Percentiles rank a stretch among this genome's conserved stretches.
Conservation (phyloP, 2,329 filamentous ascomycete species). For the Phyllosticta ampelicida region DNA sequence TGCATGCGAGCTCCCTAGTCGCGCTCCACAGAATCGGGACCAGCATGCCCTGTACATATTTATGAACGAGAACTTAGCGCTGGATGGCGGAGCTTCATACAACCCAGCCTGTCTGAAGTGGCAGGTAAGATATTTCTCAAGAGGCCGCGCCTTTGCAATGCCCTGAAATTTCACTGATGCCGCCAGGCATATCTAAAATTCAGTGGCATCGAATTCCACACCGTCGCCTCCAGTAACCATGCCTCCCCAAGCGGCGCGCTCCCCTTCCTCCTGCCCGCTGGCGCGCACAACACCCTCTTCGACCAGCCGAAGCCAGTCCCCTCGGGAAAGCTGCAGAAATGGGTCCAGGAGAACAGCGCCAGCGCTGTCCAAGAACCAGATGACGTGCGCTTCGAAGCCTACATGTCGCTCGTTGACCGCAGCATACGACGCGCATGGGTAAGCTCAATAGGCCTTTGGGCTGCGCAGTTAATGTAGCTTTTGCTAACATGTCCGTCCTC, state of each 20-base stretch:
- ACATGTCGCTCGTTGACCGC: slow-evolving; percentile 65
- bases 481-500: slow-evolving; percentile 7
- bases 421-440: slow-evolving; percentile 81
- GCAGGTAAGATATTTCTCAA: slow-evolving; percentile 52
- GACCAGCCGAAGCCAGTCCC: slow-evolving; percentile 38
- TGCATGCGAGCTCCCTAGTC: slow-evolving; percentile 61
- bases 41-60: slow-evolving; percentile 67
- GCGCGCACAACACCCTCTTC: slow-evolving; percentile 15
- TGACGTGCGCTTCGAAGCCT: slow-evolving; percentile 57
- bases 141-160: not conserved
- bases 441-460: slow-evolving; percentile 17
- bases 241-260: slow-evolving; percentile 81
- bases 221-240: slow-evolving; percentile 75
- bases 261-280: slow-evolving; percentile 65
- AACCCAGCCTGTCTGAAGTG: slow-evolving; percentile 93
- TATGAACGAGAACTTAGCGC: slow-evolving; percentile 52
- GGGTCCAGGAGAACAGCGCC: slow-evolving; percentile 42
- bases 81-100: slow-evolving; percentile 58
- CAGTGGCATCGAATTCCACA: slow-evolving; percentile 53
- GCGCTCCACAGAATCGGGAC: slow-evolving; percentile 38
- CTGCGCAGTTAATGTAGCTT: too few species aligned
- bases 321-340: slow-evolving; percentile 58
- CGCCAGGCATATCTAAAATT: slow-evolving; percentile 72
- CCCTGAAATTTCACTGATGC: not conserved
- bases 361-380: slow-evolving; percentile 33